Conservation (phyloP, 805 yeast genomes). For the Vanderwaltozyma verrucispora region DNA sequence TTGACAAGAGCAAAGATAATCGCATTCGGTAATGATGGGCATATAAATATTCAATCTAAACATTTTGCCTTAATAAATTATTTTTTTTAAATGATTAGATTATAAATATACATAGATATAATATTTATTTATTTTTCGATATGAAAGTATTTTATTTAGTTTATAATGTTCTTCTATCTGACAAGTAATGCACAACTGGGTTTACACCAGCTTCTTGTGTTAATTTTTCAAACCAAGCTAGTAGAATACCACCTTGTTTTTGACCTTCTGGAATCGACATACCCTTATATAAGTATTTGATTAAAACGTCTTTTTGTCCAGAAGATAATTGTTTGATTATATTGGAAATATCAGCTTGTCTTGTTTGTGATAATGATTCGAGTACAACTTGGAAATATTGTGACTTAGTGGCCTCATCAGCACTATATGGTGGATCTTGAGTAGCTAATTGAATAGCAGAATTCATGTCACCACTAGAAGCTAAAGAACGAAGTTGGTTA, state of each 20-base stretch:
- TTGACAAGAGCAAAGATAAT: too few relatives aligned
- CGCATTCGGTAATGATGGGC: too few relatives aligned
- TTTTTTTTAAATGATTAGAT: too few relatives aligned
- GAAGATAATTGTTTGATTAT: constrained; percentile 49
- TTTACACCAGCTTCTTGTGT: constrained; percentile 81
- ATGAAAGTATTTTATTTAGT: not conserved
- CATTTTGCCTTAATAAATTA: too few relatives aligned
- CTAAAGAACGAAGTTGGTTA: constrained; percentile 46
- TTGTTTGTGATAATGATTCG: constrained; percentile 59
- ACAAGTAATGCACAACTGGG: constrained; percentile 73
- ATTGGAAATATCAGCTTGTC: constrained; percentile 53
- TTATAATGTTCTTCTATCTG: constrained; percentile 74
- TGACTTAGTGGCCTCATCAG: constrained; percentile 38
- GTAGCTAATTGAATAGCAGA: constrained; percentile 59
- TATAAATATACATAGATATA: not conserved
- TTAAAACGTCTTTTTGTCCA: constrained; percentile 64
- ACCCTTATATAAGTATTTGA: constrained; percentile 78
- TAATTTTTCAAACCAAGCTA: constrained; percentile 89
- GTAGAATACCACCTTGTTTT: constrained; percentile 73
- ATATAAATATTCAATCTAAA: too few relatives aligned
- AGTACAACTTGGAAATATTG: constrained; percentile 47
- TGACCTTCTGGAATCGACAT: constrained; percentile 73
- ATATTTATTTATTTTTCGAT: not conserved
- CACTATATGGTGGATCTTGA: constrained; percentile 75
- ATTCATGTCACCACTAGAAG: constrained; percentile 61